Percentiles rank a stretch among this genome's conserved stretches.
Conservation (phyloP, 768 basidiomycete genomes). For the Harrya chromipes region DNA sequence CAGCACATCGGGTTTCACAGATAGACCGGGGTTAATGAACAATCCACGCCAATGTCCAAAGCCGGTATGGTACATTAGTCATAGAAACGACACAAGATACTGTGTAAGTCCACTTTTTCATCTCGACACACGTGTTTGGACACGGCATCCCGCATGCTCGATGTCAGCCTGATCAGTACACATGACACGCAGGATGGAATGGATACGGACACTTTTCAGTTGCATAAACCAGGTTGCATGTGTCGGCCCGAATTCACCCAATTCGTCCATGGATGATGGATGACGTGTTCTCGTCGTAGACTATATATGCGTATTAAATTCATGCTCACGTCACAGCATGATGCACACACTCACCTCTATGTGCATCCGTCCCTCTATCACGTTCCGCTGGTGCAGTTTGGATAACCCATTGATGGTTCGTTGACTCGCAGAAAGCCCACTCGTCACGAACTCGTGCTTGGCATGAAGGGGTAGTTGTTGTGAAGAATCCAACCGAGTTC, state of each 20-base stretch:
- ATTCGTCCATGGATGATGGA: constrained; percentile 97
- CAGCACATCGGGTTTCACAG: too few relatives aligned
- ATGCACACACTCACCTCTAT: constrained; percentile 53
- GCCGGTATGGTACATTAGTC: too few relatives aligned
- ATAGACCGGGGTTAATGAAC: too few relatives aligned
- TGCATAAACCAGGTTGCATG: constrained; percentile 96
- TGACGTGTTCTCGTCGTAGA: constrained; percentile 84
- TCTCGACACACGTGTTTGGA: too few relatives aligned
- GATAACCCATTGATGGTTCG: constrained; percentile 95
- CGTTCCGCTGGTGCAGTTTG: constrained; percentile 96
- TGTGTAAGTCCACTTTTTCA: too few relatives aligned
- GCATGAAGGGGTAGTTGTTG: constrained; percentile 99
- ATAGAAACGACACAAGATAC: too few relatives aligned
- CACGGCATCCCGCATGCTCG: too few relatives aligned
- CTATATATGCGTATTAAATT: too few relatives aligned
- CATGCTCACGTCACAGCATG: not conserved
- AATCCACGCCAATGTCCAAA: too few relatives aligned
- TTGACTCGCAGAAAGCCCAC: constrained; percentile 90
- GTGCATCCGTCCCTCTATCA: constrained; percentile 87
- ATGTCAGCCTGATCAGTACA: too few relatives aligned
- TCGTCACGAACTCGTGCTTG: constrained; percentile 92
- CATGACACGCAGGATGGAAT: too few relatives aligned
- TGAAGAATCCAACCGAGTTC: constrained; percentile 90
- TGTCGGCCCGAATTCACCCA: constrained; percentile 96
- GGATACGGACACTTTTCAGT: constrained; percentile 95